Evolutionary conservation across 2,329 filamentous ascomycete species (phyloP).

Genomic region (Cordyceps javanica): DNA sequence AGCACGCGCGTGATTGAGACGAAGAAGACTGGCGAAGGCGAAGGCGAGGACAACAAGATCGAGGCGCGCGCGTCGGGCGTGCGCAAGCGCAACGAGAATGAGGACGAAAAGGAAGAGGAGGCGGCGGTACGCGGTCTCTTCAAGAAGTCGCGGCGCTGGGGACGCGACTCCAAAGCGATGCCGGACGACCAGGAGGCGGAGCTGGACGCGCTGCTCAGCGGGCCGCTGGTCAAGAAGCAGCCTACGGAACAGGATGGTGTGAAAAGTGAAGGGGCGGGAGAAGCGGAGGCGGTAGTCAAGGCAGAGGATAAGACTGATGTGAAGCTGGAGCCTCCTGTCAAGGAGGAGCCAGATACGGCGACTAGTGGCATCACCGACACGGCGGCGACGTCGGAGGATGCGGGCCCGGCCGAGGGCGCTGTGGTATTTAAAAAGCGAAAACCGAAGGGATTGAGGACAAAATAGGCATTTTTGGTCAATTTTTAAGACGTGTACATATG

Average conservation of each 20-base stretch:
- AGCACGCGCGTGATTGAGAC: conserved; percentile 54
- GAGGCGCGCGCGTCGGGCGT: conserved; percentile 50
- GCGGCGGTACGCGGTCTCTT: conserved; percentile 52
- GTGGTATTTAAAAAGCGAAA: conserved; percentile 79
- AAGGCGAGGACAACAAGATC: conserved; percentile 32
- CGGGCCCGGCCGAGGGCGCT: conserved; percentile 32
- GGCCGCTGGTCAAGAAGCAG: conserved; percentile 22
- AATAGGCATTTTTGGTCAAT: background rate
- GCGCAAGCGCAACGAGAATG: conserved; percentile 55
- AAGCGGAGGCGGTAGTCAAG: conserved; percentile 20
- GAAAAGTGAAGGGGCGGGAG: conserved; percentile 12
- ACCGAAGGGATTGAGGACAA: conserved; percentile 50
- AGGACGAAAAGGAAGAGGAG: conserved; percentile 56
- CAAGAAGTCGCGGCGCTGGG: conserved; percentile 53
- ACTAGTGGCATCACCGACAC: conserved; percentile 13
- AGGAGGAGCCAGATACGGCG: conserved; percentile 31
- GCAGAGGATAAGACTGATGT: conserved; percentile 13
- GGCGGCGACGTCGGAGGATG: conserved; percentile 34
- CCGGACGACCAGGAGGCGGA: conserved; percentile 45
- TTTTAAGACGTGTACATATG: background rate
- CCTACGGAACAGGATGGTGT: conserved; percentile 13
- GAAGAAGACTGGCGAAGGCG: conserved; percentile 32
- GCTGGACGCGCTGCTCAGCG: conserved; percentile 54
- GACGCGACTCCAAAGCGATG: conserved; percentile 45
- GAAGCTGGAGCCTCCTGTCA: conserved; percentile 26